Base-by-base conservation (phyloP, 1,139 yeast species). In the Nakaseomyces delphensis region DNA sequence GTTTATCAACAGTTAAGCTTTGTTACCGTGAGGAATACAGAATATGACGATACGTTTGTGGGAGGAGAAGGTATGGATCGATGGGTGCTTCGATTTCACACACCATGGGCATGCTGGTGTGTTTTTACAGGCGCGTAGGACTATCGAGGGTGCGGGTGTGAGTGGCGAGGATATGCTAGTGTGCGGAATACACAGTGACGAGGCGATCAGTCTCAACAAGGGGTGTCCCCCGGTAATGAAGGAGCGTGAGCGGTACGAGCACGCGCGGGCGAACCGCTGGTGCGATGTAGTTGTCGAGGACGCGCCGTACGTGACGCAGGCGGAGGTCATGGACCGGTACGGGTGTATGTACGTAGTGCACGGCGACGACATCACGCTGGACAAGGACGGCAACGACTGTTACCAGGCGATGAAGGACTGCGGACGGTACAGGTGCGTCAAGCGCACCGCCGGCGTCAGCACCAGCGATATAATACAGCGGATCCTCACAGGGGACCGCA, bases 51-150 rank as follows among this genome's bases (percentile, higher is more conserved):
- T 39, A 31, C 28, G 14, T n/a, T 31, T 39, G 18, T 25, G 38
- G 18, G 28, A 25, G 7, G 25, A 37, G 25, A 43, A 70, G 36
- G 79, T 87, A 48, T 91, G 97, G 98, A 78, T 91, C 33, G 98
- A 91, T 60, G 98, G 98, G 0, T 91, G 98, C 59, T 91, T 91
- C 65, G 98, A 91, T 62, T 91, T 91, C 66, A 86, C 95, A 31
- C 98, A 91, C 60, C 97, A 91, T 57, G 98, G 91, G 30, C 98
- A 91, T 56, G 95, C 96, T 1, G 96, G 96, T 16, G 98, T 97
- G 20, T 79, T 91, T 76, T 67, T 85, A 45, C 98, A 91, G 60
- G 96, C 98, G 1, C 75, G 60, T 21, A 50, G 55, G 32, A 55
- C 60, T n/a, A 52, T 55, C 20, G n/a, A n/a, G n/a, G 40, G 47